A percentile compares a stretch with the other conserved stretches of the same genome.
phyloP scores from a whole-genome alignment of 2,329 filamentous ascomycete genomes.

The Colletotrichum destructivum region DNA sequence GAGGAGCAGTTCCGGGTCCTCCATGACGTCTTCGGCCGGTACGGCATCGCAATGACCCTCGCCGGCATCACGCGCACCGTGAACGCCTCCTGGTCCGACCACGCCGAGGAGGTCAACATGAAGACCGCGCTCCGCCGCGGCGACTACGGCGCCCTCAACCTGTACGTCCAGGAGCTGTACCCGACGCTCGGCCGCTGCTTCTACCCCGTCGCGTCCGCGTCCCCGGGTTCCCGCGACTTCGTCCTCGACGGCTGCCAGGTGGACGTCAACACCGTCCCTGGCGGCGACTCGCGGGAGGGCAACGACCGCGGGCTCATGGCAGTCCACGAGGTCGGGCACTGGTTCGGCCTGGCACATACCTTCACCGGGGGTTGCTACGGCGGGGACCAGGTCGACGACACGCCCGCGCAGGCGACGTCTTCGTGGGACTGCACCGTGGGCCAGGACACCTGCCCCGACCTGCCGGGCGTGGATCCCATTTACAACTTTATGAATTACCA shows the following conservation, averaged over 20 bases:
- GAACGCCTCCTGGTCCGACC: constrained; percentile 49
- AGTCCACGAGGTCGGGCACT: constrained; percentile 58
- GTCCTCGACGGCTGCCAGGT: constrained; percentile 45
- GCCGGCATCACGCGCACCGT: constrained; percentile 49
- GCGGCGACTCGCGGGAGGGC: constrained; percentile 23
- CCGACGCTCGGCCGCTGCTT: constrained; percentile 58
- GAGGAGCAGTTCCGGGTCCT: constrained; percentile 47
- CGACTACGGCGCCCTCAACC: constrained; percentile 55
- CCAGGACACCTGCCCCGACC: constrained; percentile 24
- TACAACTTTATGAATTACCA: constrained; percentile 42
- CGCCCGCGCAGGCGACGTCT: constrained; percentile 45
- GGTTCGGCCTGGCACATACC: constrained; percentile 60
- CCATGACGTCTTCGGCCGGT: constrained; percentile 46
- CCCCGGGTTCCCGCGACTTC: constrained; percentile 17
- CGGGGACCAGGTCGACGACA: constrained; percentile 41
- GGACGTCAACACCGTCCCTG: constrained; percentile 39
- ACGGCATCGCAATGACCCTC: constrained; percentile 50
- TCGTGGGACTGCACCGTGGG: constrained; percentile 27
- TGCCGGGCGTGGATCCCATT: constrained; percentile 36
- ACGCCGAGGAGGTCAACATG: constrained; percentile 53
- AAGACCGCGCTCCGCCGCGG: constrained; percentile 57
- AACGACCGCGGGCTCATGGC: constrained; percentile 43
- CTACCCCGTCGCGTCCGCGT: constrained; percentile 49
- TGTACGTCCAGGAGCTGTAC: constrained; percentile 57
- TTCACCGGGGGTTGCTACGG: constrained; percentile 52